Evolutionary conservation across 495 filamentous ascomycete species (phyloP).

Genomic region (Penicillium herquei): DNA sequence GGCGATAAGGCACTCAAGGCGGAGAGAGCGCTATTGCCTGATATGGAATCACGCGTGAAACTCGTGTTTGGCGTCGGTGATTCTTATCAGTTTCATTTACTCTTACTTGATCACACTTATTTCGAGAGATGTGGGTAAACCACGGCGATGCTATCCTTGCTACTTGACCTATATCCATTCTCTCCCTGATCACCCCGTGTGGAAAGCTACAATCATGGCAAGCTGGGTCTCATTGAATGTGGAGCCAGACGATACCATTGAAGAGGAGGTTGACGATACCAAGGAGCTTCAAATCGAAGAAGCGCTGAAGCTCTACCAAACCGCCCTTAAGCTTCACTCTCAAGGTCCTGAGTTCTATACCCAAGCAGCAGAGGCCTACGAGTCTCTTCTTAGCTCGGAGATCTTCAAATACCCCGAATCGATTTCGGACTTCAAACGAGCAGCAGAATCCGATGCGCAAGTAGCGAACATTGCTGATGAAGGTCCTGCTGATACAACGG

Average conservation of each 20-base stretch:
- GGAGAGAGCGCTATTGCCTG: constrained; percentile 27
- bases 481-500: constrained; percentile 40
- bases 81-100: neutral
- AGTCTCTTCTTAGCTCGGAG: constrained; percentile 81
- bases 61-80: constrained; percentile 14
- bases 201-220: constrained; percentile 35
- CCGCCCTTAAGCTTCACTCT: constrained; percentile 85
- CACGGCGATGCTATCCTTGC: constrained; percentile 7
- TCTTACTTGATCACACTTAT: neutral
- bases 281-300: constrained; percentile 97
- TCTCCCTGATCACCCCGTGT: neutral
- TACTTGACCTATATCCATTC: too few relatives aligned
- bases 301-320: constrained; percentile 92
- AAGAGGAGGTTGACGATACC: constrained; percentile 91
- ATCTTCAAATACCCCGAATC: constrained; percentile 90
- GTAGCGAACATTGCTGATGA: constrained; percentile 43
- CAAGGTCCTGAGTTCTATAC: constrained; percentile 74
- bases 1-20: constrained; percentile 28
- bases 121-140: neutral
- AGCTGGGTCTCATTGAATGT: constrained; percentile 84
- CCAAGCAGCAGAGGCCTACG: constrained; percentile 80
- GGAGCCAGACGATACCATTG: constrained; percentile 83
- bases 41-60: constrained; percentile 37
- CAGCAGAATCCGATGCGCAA: constrained; percentile 59
- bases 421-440: constrained; percentile 69